A percentile compares a stretch with the other conserved stretches of the same genome.
phyloP scores from a whole-genome alignment of 345 rosid species.

The Arabis alpina region DNA sequence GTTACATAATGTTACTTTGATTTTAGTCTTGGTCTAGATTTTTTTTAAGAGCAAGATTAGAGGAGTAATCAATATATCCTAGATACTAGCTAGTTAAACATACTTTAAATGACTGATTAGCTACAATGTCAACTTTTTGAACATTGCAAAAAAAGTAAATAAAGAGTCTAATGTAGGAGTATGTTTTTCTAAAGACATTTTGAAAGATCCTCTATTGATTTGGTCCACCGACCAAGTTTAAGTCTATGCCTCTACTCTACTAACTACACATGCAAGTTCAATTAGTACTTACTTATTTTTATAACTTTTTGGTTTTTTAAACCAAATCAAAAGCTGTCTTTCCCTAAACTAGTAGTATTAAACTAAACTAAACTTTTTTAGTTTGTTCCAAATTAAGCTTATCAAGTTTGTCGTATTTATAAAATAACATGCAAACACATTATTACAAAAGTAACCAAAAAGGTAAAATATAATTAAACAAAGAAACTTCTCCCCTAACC shows the following conservation, averaged over 20 bases:
- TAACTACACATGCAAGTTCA: conserved; percentile 37
- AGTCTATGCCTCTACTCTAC: conserved; percentile 4
- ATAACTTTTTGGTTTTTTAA: neutral
- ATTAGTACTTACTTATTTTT: neutral
- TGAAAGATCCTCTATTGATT: conserved; percentile 26
- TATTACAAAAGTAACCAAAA: neutral
- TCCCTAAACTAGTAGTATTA: neutral
- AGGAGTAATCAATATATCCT: too few relatives aligned
- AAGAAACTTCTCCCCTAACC: conserved; percentile 17
- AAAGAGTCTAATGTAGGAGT: neutral
- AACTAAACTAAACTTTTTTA: neutral
- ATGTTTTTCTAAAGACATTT: neutral
- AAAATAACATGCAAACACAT: conserved; percentile 16
- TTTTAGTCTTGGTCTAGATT: neutral
- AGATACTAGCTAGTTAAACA: neutral
- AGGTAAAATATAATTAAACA: neutral
- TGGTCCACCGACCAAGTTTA: conserved; percentile 34
- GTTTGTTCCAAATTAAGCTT: neutral
- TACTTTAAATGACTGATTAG: neutral
- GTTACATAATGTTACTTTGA: neutral
- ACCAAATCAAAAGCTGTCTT: conserved; percentile 20
- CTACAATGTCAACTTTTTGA: conserved; percentile 24
- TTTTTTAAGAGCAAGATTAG: too few relatives aligned
- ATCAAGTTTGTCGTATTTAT: neutral
- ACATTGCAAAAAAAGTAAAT: conserved; percentile 8